phyloP scores from a whole-genome alignment of 208 protist genomes.

The Angomonas deanei region DNA sequence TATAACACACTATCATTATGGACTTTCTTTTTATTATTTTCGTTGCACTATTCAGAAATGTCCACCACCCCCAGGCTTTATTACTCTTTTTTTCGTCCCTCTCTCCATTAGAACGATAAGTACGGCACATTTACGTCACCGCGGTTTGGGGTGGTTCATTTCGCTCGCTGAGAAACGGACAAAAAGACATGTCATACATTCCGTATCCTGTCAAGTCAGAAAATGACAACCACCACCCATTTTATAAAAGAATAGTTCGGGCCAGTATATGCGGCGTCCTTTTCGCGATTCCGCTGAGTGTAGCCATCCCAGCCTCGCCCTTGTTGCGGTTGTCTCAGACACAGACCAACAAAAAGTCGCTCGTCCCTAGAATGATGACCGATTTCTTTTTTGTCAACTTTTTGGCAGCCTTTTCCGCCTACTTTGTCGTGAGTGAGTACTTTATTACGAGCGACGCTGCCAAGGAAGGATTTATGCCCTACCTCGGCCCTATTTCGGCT shows the following conservation, averaged over 20 bases:
- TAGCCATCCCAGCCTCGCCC: slow-evolving; percentile 38
- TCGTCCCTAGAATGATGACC: slow-evolving; percentile 65
- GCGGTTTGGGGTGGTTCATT: no score
- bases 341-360: slow-evolving; percentile 48
- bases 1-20: no score
- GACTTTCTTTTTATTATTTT: no score
- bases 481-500: slow-evolving; percentile 50
- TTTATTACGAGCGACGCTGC: slow-evolving; percentile 28
- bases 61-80: no score
- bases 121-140: no score
- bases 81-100: no score
- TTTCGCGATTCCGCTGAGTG: slow-evolving; percentile 44
- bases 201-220: background rate
- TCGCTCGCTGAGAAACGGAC: no score
- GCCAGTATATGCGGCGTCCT: slow-evolving; percentile 35
- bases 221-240: slow-evolving; percentile 2
- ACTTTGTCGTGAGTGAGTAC: slow-evolving; percentile 41
- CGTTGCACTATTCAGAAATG: no score
- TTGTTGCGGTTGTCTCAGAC: slow-evolving; percentile 51
- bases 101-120: no score
- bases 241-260: slow-evolving; percentile 27
- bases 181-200: slow-evolving; percentile 1
- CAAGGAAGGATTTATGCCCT: slow-evolving; percentile 46
- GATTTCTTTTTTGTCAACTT: slow-evolving; percentile 77
- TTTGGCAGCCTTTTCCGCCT: slow-evolving; percentile 26